phyloP scores from a whole-genome alignment of 495 filamentous ascomycete genomes.

The Penicillium samsonianum region DNA sequence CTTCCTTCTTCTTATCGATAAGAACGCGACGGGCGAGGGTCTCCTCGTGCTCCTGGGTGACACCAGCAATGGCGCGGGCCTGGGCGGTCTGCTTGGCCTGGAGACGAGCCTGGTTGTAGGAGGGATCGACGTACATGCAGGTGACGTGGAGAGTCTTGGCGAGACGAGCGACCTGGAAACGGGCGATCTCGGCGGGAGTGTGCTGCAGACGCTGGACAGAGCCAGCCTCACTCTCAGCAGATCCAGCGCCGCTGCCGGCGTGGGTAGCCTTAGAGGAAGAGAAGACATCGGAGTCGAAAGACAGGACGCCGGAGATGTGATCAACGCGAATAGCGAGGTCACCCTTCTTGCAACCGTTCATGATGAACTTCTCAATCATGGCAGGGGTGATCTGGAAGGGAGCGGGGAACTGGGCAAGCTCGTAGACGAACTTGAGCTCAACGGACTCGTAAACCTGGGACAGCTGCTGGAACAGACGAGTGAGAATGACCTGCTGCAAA shows the following conservation, averaged over 20 bases:
- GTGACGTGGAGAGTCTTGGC: conserved; percentile 89
- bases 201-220: conserved; percentile 94
- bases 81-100: conserved; percentile 80
- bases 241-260: conserved; percentile 79
- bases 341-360: conserved; percentile 99
- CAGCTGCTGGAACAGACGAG: conserved; percentile 96
- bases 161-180: conserved; percentile 87
- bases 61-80: conserved; percentile 77
- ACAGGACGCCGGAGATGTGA: conserved; percentile 89
- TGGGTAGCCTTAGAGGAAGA: conserved; percentile 93
- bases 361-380: conserved; percentile 99
- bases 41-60: conserved; percentile 89
- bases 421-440: conserved; percentile 88
- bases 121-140: conserved; percentile 91
- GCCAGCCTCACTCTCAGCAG: conserved; percentile 80
- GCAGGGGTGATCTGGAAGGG: conserved; percentile 90
- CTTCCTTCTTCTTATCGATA: conserved; percentile 96
- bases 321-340: conserved; percentile 96
- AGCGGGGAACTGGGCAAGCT: conserved; percentile 93
- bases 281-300: conserved; percentile 97
- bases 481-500: conserved; percentile 97
- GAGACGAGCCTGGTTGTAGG: conserved; percentile 74
- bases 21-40: conserved; percentile 82
- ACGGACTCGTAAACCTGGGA: conserved; percentile 99
- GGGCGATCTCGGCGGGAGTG: conserved; percentile 96